Percentiles rank a stretch among this genome's conserved stretches.
Evolutionary conservation across 2,329 filamentous ascomycete genomes (phyloP).

Genomic region (Phialophora macrospora): DNA sequence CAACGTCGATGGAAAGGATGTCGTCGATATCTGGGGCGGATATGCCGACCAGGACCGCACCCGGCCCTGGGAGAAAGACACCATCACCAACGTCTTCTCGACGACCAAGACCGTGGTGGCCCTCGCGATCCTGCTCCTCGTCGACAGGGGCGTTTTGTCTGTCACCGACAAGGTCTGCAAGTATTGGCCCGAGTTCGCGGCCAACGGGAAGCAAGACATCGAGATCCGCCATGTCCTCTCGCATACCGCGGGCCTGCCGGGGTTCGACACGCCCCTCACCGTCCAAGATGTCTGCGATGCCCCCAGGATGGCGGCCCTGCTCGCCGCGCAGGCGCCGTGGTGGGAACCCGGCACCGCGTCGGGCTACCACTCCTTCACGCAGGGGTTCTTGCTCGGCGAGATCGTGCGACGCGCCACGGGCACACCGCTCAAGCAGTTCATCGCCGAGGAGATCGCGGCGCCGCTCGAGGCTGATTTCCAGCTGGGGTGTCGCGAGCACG

Average conservation of each 20-base stretch:
- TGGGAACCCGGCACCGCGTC: constrained; percentile 52
- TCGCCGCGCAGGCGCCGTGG: constrained; percentile 50
- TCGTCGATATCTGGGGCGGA: constrained; percentile 55
- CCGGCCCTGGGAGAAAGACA: constrained; percentile 31
- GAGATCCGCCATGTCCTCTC: constrained; percentile 38
- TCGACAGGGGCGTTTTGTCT: constrained; percentile 41
- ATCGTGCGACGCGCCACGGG: constrained; percentile 33
- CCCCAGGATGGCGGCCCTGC: constrained; percentile 40
- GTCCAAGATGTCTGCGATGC: constrained; percentile 45
- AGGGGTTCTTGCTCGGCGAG: constrained; percentile 37
- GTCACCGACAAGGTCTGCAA: constrained; percentile 40
- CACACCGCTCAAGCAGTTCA: constrained; percentile 31
- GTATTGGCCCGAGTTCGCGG: constrained; percentile 46
- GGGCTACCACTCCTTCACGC: constrained; percentile 50
- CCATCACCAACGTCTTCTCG: constrained; percentile 40
- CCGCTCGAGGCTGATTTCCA: constrained; percentile 37
- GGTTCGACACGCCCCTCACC: constrained; percentile 43
- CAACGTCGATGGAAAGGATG: constrained; percentile 49
- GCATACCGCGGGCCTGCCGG: constrained; percentile 34
- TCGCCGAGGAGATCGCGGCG: constrained; percentile 32
- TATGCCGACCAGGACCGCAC: constrained; percentile 42
- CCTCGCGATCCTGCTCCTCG: constrained; percentile 40
- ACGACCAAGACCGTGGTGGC: constrained; percentile 41
- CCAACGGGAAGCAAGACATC: constrained; percentile 43
- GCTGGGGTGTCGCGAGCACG: constrained; percentile 27